A percentile compares a stretch with the other conserved stretches of the same genome.
These are phyloP conservation scores for Bombardia bombarda DNA, from an alignment of 495 filamentous ascomycete species.

Conservation along the genomic window DNA sequence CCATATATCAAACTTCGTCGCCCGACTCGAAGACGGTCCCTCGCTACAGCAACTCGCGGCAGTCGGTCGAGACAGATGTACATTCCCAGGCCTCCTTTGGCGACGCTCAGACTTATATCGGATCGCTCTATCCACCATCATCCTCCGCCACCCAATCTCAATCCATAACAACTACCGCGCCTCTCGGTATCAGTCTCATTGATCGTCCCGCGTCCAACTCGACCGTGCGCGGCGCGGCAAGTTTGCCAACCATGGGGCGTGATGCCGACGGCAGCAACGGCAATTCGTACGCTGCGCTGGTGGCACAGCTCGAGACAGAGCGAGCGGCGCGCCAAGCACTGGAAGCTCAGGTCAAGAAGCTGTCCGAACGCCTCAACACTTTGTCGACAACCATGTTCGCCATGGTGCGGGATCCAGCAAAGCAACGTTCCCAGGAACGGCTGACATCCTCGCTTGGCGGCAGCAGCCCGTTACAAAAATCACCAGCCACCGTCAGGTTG, in stretches of 20 bases:
- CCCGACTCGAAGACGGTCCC: conserved; percentile 17
- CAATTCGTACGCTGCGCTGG: conserved; percentile 22
- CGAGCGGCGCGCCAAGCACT: conserved; percentile 40
- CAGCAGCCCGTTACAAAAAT: conserved; percentile 14
- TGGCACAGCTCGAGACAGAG: conserved; percentile 41
- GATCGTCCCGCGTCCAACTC: conserved; percentile 29
- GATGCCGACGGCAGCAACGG: conserved; percentile 15
- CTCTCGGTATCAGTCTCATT: neutral
- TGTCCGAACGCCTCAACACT: conserved; percentile 35
- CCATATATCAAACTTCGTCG: conserved; percentile 16
- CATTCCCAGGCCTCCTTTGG: conserved; percentile 32
- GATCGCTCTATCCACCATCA: conserved; percentile 27
- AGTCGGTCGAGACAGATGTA: conserved; percentile 26
- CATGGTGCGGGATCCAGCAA: conserved; percentile 23
- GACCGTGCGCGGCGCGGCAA: conserved; percentile 33
- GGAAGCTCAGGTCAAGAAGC: conserved; percentile 41
- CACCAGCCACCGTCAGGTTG: conserved; percentile 7
- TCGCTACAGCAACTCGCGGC: conserved; percentile 23
- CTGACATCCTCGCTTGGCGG: conserved; percentile 5
- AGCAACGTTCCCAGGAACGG: conserved; percentile 18
- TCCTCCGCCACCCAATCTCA: conserved; percentile 17
- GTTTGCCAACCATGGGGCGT: conserved; percentile 31
- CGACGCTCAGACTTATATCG: conserved; percentile 29
- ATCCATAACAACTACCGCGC: conserved; percentile 14
- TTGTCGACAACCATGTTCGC: conserved; percentile 30